Base-by-base conservation (phyloP, 495 filamentous ascomycete species). In the Trichoderma erinaceum region DNA sequence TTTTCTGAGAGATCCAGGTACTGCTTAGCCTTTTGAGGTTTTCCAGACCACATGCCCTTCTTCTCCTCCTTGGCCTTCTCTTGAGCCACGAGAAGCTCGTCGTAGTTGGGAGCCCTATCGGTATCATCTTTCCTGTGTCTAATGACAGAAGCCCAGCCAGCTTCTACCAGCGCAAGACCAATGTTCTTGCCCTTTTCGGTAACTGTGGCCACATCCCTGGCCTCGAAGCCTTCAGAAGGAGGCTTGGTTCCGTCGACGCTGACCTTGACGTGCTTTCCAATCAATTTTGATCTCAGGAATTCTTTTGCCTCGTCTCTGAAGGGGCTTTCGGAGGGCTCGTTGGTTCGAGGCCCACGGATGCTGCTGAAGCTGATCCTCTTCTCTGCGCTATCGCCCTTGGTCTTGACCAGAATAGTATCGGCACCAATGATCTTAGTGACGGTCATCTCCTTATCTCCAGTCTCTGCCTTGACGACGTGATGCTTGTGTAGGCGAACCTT, bases 251-350 rank as follows among this genome's bases (percentile, higher is more conserved):
- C 96, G 77, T 98, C 92, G 66, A 95, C 86, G 23, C 84, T 88
- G 41, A 97, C 84, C 76, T 87, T 88, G 56, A 98, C 92, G 72
- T 96, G 91, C 79, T 99, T 99, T 44, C 92, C 96, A 73, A 99
- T 98, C 6, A 97, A 78, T 74, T 87, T 91, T 83, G 97, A 97
- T 44, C 96, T 87, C 70, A 98, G 78, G 74, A 90, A 98, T 76
- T 99, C 96, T 81, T 98, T 98, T 18, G 96, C 94, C 71, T 97
- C 94, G 13, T 94, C 89, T 67, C 86, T 85, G 78, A 92, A 98
- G 2, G 93, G 93, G 18, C 90, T 84, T 77, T 98, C 83, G 7
- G 78, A 73, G 4, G 79, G 71, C 68, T 86, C 84, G 35, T 76
- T 77, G 8, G 75, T 69, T 70, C 97, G 93, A 18, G 96, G 96